Conservation (phyloP, 148 eudicot genomes). For the Hydrangea macrophylla region DNA sequence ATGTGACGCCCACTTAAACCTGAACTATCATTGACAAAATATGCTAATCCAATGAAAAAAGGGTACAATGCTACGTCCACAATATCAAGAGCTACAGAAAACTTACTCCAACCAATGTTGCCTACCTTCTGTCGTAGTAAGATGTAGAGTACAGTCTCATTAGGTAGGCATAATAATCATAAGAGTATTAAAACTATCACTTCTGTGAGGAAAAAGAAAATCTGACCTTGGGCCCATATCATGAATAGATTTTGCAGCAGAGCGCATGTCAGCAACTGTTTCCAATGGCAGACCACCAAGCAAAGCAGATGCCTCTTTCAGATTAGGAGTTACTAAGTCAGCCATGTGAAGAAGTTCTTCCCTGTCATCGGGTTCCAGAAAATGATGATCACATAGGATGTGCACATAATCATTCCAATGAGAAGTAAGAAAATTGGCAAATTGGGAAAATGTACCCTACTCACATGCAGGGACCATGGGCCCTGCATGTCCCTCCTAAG, state of each 20-base stretch:
- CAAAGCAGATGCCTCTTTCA: conserved; percentile 84
- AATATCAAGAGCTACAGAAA: conserved; percentile 1
- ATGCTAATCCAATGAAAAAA: too few species aligned
- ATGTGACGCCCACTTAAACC: neutral
- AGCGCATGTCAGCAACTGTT: conserved; percentile 77
- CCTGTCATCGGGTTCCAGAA: conserved; percentile 32
- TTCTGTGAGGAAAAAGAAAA: conserved; percentile 16
- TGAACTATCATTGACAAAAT: neutral
- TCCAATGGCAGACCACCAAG: conserved; percentile 63
- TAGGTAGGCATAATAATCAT: neutral
- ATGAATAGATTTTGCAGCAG: conserved; percentile 80
- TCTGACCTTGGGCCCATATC: conserved; percentile 86
- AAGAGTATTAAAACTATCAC: neutral
- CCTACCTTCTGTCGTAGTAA: too few species aligned
- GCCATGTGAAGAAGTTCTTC: conserved; percentile 76
- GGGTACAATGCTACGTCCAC: neutral
- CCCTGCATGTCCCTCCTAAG: too few species aligned
- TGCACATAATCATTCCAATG: neutral
- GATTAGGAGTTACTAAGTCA: conserved; percentile 85
- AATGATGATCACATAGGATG: neutral
- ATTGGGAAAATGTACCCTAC: neutral
- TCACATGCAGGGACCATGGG: too few species aligned
- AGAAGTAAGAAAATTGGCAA: neutral
- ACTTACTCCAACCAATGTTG: neutral
- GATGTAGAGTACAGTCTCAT: neutral